Percentiles rank a stretch among this genome's conserved stretches.
phyloP scores from a whole-genome alignment of 2,329 filamentous ascomycete genomes.

The Pseudocercospora vitis region DNA sequence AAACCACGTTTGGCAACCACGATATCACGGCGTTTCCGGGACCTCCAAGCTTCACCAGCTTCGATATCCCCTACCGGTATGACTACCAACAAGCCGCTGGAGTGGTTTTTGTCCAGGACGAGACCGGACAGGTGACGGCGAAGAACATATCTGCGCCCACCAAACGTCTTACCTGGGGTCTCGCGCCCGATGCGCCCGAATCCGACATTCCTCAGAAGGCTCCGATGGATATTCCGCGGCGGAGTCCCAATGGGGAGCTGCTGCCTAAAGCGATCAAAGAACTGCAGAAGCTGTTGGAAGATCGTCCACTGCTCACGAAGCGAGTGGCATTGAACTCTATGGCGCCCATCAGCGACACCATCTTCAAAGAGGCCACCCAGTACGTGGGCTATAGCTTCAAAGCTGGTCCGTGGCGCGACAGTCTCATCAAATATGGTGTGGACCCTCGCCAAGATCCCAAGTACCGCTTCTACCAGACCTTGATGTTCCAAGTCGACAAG shows the following conservation, averaged over 20 bases:
- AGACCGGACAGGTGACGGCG: constrained; percentile 58
- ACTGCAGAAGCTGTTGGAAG: constrained; percentile 65
- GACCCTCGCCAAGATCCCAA: constrained; percentile 78
- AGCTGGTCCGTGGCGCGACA: constrained; percentile 87
- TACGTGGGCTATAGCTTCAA: constrained; percentile 91
- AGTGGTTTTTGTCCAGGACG: constrained; percentile 62
- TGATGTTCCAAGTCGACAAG: constrained; percentile 72
- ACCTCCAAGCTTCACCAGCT: constrained; percentile 34
- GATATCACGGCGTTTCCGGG: constrained; percentile 59
- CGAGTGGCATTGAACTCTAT: constrained; percentile 77
- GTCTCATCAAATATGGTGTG: constrained; percentile 78
- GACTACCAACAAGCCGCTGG: constrained; percentile 84
- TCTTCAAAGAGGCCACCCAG: constrained; percentile 72
- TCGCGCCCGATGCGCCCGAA: constrained; percentile 63
- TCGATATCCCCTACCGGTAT: constrained; percentile 49
- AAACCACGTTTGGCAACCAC: constrained; percentile 62
- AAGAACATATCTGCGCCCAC: constrained; percentile 48
- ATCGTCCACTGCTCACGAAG: constrained; percentile 83
- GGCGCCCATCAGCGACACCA: constrained; percentile 49
- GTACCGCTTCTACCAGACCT: constrained; percentile 81
- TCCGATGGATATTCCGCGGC: constrained; percentile 47
- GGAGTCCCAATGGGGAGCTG: constrained; percentile 39
- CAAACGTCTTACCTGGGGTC: constrained; percentile 27
- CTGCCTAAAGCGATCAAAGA: constrained; percentile 65
- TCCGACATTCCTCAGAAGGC: constrained; percentile 62